Conservation (phyloP, 208 protist genomes). For the Acanthamoeba castellanii region DNA sequence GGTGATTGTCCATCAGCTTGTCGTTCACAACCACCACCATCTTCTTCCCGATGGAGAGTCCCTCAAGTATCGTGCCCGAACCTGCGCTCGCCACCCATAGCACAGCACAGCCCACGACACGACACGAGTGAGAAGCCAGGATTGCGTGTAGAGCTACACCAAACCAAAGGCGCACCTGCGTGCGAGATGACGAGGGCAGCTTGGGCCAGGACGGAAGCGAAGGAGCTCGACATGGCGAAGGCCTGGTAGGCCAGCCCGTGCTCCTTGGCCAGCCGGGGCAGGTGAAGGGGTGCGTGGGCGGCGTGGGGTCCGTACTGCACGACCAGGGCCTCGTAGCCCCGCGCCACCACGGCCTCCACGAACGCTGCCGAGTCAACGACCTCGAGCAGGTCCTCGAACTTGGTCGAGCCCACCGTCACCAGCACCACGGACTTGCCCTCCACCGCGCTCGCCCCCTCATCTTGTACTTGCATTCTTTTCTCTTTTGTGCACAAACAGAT, state of each 20-base stretch:
- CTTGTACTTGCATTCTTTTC: not conserved
- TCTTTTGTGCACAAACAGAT: not conserved
- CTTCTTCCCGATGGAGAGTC: not conserved
- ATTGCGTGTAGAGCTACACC: no score
- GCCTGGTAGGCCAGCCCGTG: not conserved
- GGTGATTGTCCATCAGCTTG: conserved; percentile 73
- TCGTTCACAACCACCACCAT: conserved; percentile 67
- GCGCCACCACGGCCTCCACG: not conserved
- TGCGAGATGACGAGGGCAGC: conserved; percentile 6
- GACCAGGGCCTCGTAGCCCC: not conserved
- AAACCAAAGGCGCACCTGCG: not conserved
- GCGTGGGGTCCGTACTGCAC: conserved; percentile 36
- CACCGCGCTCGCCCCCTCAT: not conserved
- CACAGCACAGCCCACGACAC: no score
- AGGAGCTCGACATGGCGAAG: not conserved
- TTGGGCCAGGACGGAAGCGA: not conserved
- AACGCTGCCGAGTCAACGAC: conserved; percentile 2
- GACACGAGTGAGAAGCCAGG: no score
- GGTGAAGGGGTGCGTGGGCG: not conserved
- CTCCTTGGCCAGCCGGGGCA: not conserved
- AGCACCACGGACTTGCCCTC: not conserved
- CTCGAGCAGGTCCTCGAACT: conserved; percentile 36
- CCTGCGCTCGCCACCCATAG: no score
- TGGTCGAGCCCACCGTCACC: conserved; percentile 55
- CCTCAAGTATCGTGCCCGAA: conserved; percentile 52